phyloP scores from a whole-genome alignment of 257 asterid species.

The Hygrophila difformis region DNA sequence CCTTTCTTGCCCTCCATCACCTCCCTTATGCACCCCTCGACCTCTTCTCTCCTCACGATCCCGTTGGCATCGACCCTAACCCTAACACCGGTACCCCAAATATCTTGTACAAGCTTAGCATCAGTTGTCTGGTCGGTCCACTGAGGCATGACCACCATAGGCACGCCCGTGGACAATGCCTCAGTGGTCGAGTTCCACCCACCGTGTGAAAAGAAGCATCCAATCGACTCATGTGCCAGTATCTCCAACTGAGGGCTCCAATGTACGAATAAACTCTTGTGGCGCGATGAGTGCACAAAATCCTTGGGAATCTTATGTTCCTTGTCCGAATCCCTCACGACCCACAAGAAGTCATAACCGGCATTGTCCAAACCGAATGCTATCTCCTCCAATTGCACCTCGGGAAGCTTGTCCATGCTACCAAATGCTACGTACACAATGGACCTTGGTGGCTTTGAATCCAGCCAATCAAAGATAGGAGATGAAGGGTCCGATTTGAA shows the following conservation, averaged over 20 bases:
- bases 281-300: not conserved
- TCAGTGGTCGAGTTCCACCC: slow-evolving; percentile 62
- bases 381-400: slow-evolving; percentile 46
- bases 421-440: slow-evolving; percentile 70
- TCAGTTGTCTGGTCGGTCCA: slow-evolving; percentile 44
- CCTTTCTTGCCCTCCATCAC: slow-evolving; percentile 31
- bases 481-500: slow-evolving; percentile 32
- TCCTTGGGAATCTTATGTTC: slow-evolving; percentile 34
- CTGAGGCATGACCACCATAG: slow-evolving; percentile 31
- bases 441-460: slow-evolving; percentile 42
- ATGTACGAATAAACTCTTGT: slow-evolving; percentile 8
- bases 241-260: slow-evolving; percentile 26
- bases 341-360: slow-evolving; percentile 52
- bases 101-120: slow-evolving; percentile 28
- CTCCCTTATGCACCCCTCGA: slow-evolving; percentile 12
- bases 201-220: slow-evolving; percentile 39
- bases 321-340: slow-evolving; percentile 36
- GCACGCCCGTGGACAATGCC: slow-evolving; percentile 30
- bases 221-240: slow-evolving; percentile 25
- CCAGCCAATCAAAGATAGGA: slow-evolving; percentile 40
- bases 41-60: slow-evolving; percentile 23
- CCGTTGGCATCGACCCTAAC: slow-evolving; percentile 21
- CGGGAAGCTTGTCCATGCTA: slow-evolving; percentile 48
- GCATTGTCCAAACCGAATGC: slow-evolving; percentile 36
- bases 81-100: slow-evolving; percentile 36